Evolutionary conservation across 805 yeast species (phyloP).

Genomic region (Torulaspora indica): DNA sequence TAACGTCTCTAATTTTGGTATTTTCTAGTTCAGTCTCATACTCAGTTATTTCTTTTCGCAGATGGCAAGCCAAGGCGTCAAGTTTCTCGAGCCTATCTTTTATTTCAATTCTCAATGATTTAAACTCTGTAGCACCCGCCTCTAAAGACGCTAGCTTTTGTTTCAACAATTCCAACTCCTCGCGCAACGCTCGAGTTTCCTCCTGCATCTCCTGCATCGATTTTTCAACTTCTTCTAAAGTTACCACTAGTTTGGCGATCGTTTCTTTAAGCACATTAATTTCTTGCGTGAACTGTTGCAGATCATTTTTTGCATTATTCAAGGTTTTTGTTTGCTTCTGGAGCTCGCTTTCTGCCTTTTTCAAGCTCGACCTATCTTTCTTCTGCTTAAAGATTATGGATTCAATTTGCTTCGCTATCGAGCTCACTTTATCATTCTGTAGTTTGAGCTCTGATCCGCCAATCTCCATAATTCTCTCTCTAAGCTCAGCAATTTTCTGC

Average conservation of each 20-base stretch:
- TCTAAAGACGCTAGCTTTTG: slow-evolving; percentile 40
- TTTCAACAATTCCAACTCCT: slow-evolving; percentile 39
- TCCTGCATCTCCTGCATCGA: slow-evolving; percentile 39
- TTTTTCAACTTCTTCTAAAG: slow-evolving; percentile 31
- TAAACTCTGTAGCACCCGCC: slow-evolving; percentile 49
- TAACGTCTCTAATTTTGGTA: slow-evolving; percentile 51
- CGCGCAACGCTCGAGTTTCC: slow-evolving; percentile 40
- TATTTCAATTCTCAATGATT: slow-evolving; percentile 63
- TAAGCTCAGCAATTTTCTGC: slow-evolving; percentile 52
- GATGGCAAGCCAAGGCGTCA: slow-evolving; percentile 37
- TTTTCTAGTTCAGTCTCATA: slow-evolving; percentile 40
- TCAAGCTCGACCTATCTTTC: slow-evolving; percentile 49
- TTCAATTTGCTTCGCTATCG: slow-evolving; percentile 61
- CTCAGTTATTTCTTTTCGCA: slow-evolving; percentile 40
- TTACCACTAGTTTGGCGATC: slow-evolving; percentile 34
- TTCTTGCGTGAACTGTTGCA: slow-evolving; percentile 38
- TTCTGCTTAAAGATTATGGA: slow-evolving; percentile 53
- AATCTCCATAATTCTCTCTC: slow-evolving; percentile 76
- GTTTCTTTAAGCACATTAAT: slow-evolving; percentile 30
- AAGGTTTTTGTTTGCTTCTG: slow-evolving; percentile 50
- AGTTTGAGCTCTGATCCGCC: slow-evolving; percentile 84
- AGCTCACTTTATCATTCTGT: slow-evolving; percentile 78
- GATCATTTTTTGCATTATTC: slow-evolving; percentile 45
- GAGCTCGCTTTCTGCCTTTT: slow-evolving; percentile 61
- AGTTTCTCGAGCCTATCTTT: slow-evolving; percentile 59